A percentile compares a stretch with the other conserved stretches of the same genome.
phyloP scores from a whole-genome alignment of 768 basidiomycete species.

The Leccinum disarticulatum region DNA sequence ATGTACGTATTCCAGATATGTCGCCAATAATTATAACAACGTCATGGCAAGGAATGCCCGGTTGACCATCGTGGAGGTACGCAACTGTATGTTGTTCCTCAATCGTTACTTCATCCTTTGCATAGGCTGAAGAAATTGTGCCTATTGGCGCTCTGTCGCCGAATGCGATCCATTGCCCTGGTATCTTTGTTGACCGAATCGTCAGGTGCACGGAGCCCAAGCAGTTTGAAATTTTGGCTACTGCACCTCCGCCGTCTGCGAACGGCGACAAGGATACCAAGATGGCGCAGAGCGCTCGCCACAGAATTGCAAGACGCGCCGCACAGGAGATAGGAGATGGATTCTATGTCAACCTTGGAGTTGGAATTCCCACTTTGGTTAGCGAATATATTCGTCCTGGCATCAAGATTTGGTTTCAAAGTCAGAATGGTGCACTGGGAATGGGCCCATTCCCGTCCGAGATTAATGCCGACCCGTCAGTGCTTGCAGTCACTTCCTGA shows the following conservation, averaged over 20 bases:
- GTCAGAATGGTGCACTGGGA: slow-evolving; percentile 85
- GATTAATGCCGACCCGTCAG: slow-evolving; percentile 77
- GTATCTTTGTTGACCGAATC: slow-evolving; percentile 83
- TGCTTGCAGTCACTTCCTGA: slow-evolving; percentile 9
- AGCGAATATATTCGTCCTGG: slow-evolving; percentile 72
- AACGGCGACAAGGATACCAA: slow-evolving; percentile 44
- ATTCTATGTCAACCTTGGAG: slow-evolving; percentile 82
- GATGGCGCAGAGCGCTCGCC: slow-evolving; percentile 59
- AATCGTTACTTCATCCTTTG: slow-evolving; percentile 16
- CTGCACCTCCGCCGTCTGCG: slow-evolving; percentile 46
- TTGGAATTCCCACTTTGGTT: slow-evolving; percentile 89
- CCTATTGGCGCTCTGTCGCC: slow-evolving; percentile 79
- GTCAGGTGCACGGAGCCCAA: slow-evolving; percentile 75
- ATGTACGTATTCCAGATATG: slow-evolving; percentile 50
- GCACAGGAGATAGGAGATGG: slow-evolving; percentile 87
- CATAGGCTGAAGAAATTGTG: slow-evolving; percentile 89
- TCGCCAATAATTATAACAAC: slow-evolving; percentile 75
- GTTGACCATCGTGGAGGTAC: slow-evolving; percentile 84
- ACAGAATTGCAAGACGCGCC: slow-evolving; percentile 77
- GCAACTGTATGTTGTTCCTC: slow-evolving; percentile 10
- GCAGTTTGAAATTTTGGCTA: slow-evolving; percentile 67
- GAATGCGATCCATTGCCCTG: slow-evolving; percentile 77
- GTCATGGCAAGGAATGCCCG: slow-evolving; percentile 87
- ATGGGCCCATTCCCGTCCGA: slow-evolving; percentile 84
- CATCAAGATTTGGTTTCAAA: slow-evolving; percentile 80